phyloP scores from a whole-genome alignment of 2,329 filamentous ascomycete genomes.

The Fusarium humuli region DNA sequence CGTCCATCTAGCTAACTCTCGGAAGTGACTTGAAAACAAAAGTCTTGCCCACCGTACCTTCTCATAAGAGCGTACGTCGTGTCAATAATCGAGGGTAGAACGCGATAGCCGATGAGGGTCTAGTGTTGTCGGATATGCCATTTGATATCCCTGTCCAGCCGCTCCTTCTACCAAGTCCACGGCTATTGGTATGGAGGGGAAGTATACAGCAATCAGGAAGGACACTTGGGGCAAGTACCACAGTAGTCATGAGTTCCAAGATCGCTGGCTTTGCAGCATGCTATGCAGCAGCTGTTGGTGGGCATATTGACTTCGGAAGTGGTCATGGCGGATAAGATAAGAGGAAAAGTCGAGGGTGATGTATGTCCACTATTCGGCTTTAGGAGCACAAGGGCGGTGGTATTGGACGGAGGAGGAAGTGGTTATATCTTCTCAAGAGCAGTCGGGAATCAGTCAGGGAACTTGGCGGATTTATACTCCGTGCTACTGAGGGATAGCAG shows the following conservation, averaged over 20 bases:
- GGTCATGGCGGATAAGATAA: slow-evolving; percentile 31
- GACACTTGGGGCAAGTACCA: slow-evolving; percentile 48
- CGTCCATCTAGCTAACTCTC: not conserved
- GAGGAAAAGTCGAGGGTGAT: not conserved
- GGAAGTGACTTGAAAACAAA: not conserved
- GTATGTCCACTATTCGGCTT: slow-evolving; percentile 3
- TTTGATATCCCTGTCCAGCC: not conserved
- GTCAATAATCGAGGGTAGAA: not conserved
- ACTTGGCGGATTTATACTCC: slow-evolving; percentile 42
- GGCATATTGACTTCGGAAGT: slow-evolving; percentile 29
- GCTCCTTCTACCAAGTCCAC: not conserved
- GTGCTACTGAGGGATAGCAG: slow-evolving; percentile 23
- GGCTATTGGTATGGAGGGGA: not conserved
- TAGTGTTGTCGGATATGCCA: not conserved
- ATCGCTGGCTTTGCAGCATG: slow-evolving; percentile 49
- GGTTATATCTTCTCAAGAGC: slow-evolving; percentile 11
- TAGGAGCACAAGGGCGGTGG: not conserved
- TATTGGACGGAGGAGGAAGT: slow-evolving; percentile 12
- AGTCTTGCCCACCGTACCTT: not conserved
- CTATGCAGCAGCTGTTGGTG: slow-evolving; percentile 46
- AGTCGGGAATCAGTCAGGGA: slow-evolving; percentile 23
- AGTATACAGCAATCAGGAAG: slow-evolving; percentile 23
- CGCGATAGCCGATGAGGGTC: not conserved
- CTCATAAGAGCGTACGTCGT: not conserved
- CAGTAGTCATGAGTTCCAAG: slow-evolving; percentile 51